phyloP scores from a whole-genome alignment of 352 stramenopile genomes.

The Pythium sukuiense region DNA sequence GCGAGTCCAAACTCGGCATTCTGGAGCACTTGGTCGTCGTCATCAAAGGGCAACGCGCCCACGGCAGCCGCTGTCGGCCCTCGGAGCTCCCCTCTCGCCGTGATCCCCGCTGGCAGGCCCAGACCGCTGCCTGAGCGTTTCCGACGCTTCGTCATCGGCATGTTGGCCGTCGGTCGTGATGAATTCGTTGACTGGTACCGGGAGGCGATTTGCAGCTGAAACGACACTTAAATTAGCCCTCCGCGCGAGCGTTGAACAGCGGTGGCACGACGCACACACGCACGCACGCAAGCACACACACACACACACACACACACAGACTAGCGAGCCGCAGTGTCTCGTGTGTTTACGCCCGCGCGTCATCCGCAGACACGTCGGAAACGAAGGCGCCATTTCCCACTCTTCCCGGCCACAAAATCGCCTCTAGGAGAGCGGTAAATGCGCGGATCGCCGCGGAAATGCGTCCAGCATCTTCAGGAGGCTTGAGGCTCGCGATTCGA shows the following conservation, averaged over 20 bases:
- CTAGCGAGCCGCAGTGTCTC: too few species aligned
- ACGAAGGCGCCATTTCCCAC: neutral
- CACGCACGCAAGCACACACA: too few species aligned
- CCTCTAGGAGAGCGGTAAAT: neutral
- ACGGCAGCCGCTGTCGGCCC: neutral
- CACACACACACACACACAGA: too few species aligned
- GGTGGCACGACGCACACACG: neutral
- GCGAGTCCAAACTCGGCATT: slow-evolving; percentile 8
- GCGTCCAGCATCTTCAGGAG: neutral
- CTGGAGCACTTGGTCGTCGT: slow-evolving; percentile 19
- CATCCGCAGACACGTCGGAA: too few species aligned
- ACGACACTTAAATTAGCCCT: neutral
- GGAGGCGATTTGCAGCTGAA: neutral
- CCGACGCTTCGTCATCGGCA: neutral
- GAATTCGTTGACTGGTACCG: too few species aligned
- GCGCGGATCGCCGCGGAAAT: neutral
- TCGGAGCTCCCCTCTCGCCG: neutral
- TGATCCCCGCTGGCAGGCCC: too few species aligned
- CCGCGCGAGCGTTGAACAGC: too few species aligned
- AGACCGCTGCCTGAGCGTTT: neutral
- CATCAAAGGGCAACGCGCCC: slow-evolving; percentile 1
- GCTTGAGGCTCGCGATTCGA: neutral
- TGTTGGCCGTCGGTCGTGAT: neutral
- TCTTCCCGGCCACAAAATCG: neutral
- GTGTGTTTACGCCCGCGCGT: too few species aligned